Conservation (phyloP, 495 filamentous ascomycete genomes). For the Penicillium cosmopolitanum region DNA sequence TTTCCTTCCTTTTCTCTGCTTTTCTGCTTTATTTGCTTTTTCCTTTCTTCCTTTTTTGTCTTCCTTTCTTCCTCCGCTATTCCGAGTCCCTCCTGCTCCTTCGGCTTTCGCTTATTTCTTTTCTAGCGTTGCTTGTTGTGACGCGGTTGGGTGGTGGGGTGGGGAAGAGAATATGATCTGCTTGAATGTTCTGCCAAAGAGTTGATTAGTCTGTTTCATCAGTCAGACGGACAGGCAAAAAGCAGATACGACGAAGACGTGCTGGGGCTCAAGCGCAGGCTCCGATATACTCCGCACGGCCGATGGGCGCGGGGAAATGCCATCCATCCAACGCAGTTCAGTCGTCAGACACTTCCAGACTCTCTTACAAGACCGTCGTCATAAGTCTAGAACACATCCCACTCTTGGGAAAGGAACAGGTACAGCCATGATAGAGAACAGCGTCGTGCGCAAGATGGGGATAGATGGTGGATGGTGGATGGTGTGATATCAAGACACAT, state of each 20-base stretch:
- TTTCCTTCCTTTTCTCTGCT: neutral
- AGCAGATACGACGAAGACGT: constrained; percentile 5
- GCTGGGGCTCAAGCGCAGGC: constrained; percentile 12
- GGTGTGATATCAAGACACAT: neutral
- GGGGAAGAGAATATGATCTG: neutral
- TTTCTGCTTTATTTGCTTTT: neutral
- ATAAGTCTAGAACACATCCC: neutral
- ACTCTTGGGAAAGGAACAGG: neutral
- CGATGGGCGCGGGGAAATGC: constrained; percentile 4
- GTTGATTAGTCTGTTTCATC: neutral
- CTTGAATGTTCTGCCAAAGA: neutral
- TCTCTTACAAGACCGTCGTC: neutral
- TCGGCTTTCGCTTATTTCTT: neutral
- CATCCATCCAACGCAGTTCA: neutral
- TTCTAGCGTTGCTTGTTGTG: neutral
- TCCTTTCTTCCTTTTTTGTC: neutral
- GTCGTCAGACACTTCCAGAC: neutral
- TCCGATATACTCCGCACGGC: constrained; percentile 35
- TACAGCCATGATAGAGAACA: neutral
- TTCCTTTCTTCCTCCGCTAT: neutral
- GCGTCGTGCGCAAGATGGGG: neutral
- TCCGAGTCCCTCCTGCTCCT: neutral
- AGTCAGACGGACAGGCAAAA: constrained; percentile 4
- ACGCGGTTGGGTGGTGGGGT: neutral
- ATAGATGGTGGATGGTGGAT: neutral